A percentile compares a stretch with the other conserved stretches of the same genome.
phyloP scores from a whole-genome alignment of 768 basidiomycete genomes.

The Hygrocybe coccinea region DNA sequence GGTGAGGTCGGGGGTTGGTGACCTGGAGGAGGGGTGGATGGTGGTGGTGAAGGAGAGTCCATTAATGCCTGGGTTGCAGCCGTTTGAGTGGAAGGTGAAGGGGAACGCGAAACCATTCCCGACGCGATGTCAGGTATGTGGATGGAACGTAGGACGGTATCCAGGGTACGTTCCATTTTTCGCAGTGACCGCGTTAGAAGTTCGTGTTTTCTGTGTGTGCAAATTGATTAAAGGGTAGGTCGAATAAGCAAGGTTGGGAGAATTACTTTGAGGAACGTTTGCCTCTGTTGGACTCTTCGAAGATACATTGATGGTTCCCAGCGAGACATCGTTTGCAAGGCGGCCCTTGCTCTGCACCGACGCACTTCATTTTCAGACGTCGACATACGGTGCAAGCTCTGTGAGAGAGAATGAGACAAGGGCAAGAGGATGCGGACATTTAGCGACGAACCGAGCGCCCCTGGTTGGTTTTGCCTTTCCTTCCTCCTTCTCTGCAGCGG shows the following conservation, averaged over 20 bases:
- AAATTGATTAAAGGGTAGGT: constrained; percentile 21
- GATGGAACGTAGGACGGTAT: constrained; percentile 84
- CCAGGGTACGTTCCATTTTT: constrained; percentile 91
- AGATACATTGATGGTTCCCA: constrained; percentile 86
- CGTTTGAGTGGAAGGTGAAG: constrained; percentile 59
- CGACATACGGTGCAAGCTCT: constrained; percentile 92
- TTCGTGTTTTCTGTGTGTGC: constrained; percentile 81
- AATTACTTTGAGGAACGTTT: constrained; percentile 76
- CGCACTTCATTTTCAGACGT: constrained; percentile 90
- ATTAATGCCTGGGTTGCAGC: constrained; percentile 56
- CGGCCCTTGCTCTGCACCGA: constrained; percentile 83
- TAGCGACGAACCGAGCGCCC: constrained; percentile 63
- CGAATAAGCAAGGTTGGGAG: constrained; percentile 12
- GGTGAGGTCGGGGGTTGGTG: constrained; percentile 57
- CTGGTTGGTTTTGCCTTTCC: constrained; percentile 77
- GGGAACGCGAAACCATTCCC: constrained; percentile 77
- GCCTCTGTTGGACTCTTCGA: constrained; percentile 95
- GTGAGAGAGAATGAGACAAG: constrained; percentile 14
- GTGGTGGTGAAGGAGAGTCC: constrained; percentile 46
- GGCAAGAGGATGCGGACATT: neutral
- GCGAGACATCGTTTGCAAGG: constrained; percentile 84
- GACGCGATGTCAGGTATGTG: constrained; percentile 76
- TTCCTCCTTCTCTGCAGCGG: constrained; percentile 56
- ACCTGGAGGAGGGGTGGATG: constrained; percentile 27
- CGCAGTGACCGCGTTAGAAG: constrained; percentile 72